Conservation (phyloP, 1,139 yeast species). For the Blastobotrys malaysiensis region DNA sequence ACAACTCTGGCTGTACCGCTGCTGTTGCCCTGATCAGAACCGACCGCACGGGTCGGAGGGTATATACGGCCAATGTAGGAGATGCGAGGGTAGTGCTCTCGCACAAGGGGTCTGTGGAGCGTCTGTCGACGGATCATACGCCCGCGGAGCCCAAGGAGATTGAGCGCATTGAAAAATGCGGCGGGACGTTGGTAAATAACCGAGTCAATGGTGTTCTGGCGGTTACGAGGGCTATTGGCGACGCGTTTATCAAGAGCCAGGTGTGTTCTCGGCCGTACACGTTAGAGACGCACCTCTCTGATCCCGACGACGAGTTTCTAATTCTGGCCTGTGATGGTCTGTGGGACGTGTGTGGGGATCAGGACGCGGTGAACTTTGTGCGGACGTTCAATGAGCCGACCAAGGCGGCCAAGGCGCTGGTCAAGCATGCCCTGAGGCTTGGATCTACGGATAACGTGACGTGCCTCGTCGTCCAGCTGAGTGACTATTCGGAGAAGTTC, state of each 20-base stretch:
- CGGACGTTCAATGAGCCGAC: constrained; percentile 48
- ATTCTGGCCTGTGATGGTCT: constrained; percentile 90
- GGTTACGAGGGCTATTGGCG: constrained; percentile 80
- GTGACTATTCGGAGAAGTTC: neutral
- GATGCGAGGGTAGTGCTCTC: constrained; percentile 71
- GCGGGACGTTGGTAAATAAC: constrained; percentile 68
- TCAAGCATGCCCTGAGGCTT: constrained; percentile 61
- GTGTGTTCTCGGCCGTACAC: constrained; percentile 79
- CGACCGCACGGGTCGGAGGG: constrained; percentile 14
- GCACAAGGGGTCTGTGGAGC: constrained; percentile 53
- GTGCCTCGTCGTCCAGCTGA: constrained; percentile 59
- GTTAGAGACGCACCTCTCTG: constrained; percentile 36
- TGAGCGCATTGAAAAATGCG: constrained; percentile 55
- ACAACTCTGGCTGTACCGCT: constrained; percentile 89
- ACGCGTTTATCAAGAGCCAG: constrained; percentile 68
- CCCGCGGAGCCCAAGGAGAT: constrained; percentile 65
- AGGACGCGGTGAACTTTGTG: constrained; percentile 65
- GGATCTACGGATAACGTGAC: constrained; percentile 84
- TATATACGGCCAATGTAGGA: constrained; percentile 85
- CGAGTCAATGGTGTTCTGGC: constrained; percentile 84
- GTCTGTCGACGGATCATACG: constrained; percentile 77
- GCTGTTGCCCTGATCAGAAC: constrained; percentile 58
- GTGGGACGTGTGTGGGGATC: constrained; percentile 84
- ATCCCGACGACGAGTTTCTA: constrained; percentile 57
- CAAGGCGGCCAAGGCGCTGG: constrained; percentile 59